These are phyloP conservation scores for Rhizopogon roseolus DNA, from an alignment of 768 basidiomycete species.

Conservation along the genomic window DNA sequence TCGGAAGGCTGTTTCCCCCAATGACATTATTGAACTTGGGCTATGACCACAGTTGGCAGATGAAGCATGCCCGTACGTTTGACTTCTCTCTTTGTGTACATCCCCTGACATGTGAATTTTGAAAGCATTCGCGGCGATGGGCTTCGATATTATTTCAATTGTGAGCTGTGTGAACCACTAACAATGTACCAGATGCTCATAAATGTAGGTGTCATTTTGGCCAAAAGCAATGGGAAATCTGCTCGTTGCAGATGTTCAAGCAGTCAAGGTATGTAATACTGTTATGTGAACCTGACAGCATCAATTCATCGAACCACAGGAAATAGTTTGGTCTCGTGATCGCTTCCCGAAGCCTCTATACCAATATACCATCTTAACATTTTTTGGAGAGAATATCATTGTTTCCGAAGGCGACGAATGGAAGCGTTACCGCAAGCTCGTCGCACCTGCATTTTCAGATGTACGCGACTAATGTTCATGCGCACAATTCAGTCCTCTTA, in stretches of 20 bases:
- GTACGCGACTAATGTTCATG: background rate
- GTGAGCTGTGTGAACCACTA: conserved; percentile 19
- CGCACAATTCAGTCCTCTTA: background rate
- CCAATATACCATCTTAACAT: conserved; percentile 37
- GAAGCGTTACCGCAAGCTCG: conserved; percentile 60
- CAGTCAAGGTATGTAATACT: conserved; percentile 30
- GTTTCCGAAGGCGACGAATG: conserved; percentile 59
- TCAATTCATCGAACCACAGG: conserved; percentile 6
- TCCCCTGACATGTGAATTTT: background rate
- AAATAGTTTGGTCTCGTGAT: conserved; percentile 14
- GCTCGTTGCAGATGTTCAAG: conserved; percentile 32
- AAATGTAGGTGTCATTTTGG: conserved; percentile 5
- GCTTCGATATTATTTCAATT: conserved; percentile 31
- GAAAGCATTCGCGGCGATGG: conserved; percentile 27
- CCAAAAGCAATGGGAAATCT: conserved; percentile 1
- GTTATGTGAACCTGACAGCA: background rate
- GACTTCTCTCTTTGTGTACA: background rate
- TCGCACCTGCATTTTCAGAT: conserved; percentile 58
- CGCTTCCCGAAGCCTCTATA: conserved; percentile 52
- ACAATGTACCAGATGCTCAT: background rate
- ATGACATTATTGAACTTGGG: background rate
- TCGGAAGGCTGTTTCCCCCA: background rate
- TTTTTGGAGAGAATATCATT: conserved; percentile 61
- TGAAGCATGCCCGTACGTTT: conserved; percentile 4
- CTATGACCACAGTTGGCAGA: conserved; percentile 1